A percentile compares a stretch with the other conserved stretches of the same genome.
Evolutionary conservation across 306 rosid genomes (phyloP).

Genomic region (Astragalus membranaceus): DNA sequence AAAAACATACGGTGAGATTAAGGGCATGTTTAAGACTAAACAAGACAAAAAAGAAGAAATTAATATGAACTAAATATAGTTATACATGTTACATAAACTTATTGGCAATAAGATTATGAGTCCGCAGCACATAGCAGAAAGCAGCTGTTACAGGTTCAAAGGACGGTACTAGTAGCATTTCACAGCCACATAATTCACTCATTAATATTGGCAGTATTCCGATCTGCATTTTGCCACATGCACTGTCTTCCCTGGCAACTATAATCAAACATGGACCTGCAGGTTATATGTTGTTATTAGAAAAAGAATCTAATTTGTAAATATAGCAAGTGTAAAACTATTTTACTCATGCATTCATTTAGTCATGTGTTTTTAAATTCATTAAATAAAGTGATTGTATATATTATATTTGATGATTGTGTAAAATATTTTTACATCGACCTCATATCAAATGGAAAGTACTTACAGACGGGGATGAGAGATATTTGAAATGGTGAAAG

Average conservation of each 20-base stretch:
- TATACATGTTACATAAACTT: not conserved
- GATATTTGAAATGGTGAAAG: not conserved
- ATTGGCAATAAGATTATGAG: not conserved
- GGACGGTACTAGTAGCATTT: not conserved
- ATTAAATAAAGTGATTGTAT: no score
- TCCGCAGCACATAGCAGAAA: not conserved
- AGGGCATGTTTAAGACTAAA: no score
- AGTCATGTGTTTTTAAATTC: no score
- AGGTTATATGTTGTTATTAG: not conserved
- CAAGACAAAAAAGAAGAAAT: not conserved
- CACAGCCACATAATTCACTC: slow-evolving; percentile 4
- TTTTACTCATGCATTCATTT: no score
- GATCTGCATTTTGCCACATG: not conserved
- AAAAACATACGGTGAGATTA: no score
- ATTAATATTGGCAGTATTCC: not conserved
- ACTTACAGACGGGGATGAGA: no score
- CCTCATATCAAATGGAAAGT: no score
- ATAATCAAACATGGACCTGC: not conserved
- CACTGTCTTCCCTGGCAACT: not conserved
- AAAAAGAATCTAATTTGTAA: no score
- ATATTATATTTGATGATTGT: no score
- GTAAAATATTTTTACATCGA: no score
- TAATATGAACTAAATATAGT: not conserved
- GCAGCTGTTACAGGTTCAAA: not conserved
- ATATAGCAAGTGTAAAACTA: no score